These are phyloP conservation scores for Cryptosporidium muris DNA, from an alignment of 169 alveolate species.

Conservation along the genomic window DNA sequence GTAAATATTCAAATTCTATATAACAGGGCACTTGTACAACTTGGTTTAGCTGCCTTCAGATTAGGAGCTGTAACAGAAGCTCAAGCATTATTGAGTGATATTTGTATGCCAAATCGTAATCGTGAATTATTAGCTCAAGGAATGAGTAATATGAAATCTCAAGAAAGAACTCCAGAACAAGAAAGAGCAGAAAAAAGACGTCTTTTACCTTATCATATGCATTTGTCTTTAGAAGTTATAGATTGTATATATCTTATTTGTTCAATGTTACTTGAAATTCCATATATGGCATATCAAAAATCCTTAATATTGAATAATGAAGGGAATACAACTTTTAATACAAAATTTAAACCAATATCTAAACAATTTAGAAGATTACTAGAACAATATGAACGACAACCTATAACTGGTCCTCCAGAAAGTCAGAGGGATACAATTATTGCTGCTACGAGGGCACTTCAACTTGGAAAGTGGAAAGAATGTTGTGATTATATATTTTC, in stretches of 20 bases:
- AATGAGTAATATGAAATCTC: conserved; percentile 84
- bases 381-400: conserved; percentile 91
- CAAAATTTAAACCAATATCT: conserved; percentile 77
- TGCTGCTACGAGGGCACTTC: conserved; percentile 90
- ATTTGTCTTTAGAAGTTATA: conserved; percentile 92
- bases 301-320: conserved; percentile 70
- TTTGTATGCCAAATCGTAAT: conserved; percentile 89
- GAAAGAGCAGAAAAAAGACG: conserved; percentile 95
- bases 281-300: conserved; percentile 87
- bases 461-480: conserved; percentile 92
- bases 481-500: conserved; percentile 85
- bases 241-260: conserved; percentile 92
- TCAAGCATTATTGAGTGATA: conserved; percentile 89
- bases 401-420: conserved; percentile 96
- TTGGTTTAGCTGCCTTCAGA: conserved; percentile 96
- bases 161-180: conserved; percentile 92
- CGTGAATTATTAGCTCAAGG: conserved; percentile 96
- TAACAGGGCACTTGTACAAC: conserved; percentile 93
- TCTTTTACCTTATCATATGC: conserved; percentile 96
- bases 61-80: conserved; percentile 91
- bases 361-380: conserved; percentile 91
- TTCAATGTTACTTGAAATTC: conserved; percentile 91
- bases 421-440: conserved; percentile 90
- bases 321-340: conserved; percentile 69
- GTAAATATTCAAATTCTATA: conserved; percentile 91